Conservation (phyloP, 805 yeast genomes). For the Pichia kluyveri region DNA sequence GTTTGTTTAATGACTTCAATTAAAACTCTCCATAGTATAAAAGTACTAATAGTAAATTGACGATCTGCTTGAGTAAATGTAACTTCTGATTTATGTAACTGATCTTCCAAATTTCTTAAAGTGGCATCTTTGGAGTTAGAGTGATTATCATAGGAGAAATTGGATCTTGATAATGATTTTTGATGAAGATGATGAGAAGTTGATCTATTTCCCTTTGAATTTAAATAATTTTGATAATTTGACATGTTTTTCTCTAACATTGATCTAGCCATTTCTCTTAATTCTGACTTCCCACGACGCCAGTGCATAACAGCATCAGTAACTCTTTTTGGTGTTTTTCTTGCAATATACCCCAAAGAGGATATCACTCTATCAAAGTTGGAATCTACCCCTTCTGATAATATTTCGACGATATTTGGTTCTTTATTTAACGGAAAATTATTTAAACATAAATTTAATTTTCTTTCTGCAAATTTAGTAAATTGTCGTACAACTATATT, state of each 20-base stretch:
- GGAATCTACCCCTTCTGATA: conserved; percentile 82
- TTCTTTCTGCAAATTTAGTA: conserved; percentile 87
- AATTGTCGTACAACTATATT: conserved; percentile 94
- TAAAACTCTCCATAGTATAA: conserved; percentile 80
- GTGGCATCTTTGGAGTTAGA: conserved; percentile 4
- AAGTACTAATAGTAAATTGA: conserved; percentile 79
- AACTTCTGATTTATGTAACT: conserved; percentile 39
- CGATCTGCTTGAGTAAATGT: conserved; percentile 79
- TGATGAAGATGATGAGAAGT: conserved; percentile 12
- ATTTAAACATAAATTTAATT: conserved; percentile 62
- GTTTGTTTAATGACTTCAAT: conserved; percentile 89
- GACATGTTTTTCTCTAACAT: conserved; percentile 34
- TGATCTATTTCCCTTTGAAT: background rate
- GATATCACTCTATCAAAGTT: conserved; percentile 78
- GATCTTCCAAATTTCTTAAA: conserved; percentile 16
- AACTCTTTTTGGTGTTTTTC: conserved; percentile 86
- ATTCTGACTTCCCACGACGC: conserved; percentile 90
- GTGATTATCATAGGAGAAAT: background rate
- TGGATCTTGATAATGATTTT: conserved; percentile 15
- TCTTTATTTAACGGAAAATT: conserved; percentile 58
- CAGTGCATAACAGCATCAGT: conserved; percentile 98
- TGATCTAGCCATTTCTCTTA: conserved; percentile 56
- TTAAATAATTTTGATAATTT: conserved; percentile 14
- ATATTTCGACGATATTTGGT: conserved; percentile 67
- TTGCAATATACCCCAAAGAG: conserved; percentile 84